Evolutionary conservation across 805 yeast species (phyloP).

Genomic region (Candida sakaeoensis): DNA sequence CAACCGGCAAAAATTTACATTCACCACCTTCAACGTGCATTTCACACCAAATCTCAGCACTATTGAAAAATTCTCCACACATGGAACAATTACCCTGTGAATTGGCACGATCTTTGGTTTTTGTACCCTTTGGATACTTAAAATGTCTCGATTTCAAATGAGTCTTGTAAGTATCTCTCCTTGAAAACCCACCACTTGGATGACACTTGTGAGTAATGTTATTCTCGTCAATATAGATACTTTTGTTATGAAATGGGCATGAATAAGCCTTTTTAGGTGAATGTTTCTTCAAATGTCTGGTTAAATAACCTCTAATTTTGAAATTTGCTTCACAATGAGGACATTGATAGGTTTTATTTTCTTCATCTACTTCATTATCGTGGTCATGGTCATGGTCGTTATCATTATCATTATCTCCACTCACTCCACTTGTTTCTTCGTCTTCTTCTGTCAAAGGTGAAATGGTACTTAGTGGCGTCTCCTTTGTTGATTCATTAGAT

Average conservation of each 20-base stretch:
- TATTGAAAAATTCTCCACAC: conserved; percentile 48
- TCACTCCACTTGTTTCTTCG: conserved; percentile 16
- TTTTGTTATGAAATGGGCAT: conserved; percentile 48
- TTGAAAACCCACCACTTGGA: conserved; percentile 55
- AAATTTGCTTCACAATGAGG: conserved; percentile 47
- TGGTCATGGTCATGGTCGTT: conserved; percentile 34
- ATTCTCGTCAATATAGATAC: conserved; percentile 35
- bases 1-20: conserved; percentile 43
- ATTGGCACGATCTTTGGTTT: conserved; percentile 39
- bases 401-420: conserved; percentile 13
- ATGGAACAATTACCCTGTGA: conserved; percentile 51
- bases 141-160: conserved; percentile 57
- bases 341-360: conserved; percentile 35
- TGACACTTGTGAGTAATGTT: conserved; percentile 47
- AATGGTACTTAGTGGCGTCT: conserved; percentile 24
- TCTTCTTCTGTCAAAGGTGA: conserved; percentile 20
- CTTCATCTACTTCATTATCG: conserved; percentile 14
- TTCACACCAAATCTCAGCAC: conserved; percentile 50
- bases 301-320: conserved; percentile 51
- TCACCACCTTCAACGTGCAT: conserved; percentile 48
- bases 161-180: conserved; percentile 58
- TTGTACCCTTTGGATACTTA: conserved; percentile 53
- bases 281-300: conserved; percentile 55
- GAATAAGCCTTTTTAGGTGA: conserved; percentile 46
- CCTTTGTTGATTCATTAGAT: conserved; percentile 27